Evolutionary conservation across 2,329 filamentous ascomycete species (phyloP), one percentile per base, ranked within the genome.

Genomic region (Curvularia spicifera): DNA sequence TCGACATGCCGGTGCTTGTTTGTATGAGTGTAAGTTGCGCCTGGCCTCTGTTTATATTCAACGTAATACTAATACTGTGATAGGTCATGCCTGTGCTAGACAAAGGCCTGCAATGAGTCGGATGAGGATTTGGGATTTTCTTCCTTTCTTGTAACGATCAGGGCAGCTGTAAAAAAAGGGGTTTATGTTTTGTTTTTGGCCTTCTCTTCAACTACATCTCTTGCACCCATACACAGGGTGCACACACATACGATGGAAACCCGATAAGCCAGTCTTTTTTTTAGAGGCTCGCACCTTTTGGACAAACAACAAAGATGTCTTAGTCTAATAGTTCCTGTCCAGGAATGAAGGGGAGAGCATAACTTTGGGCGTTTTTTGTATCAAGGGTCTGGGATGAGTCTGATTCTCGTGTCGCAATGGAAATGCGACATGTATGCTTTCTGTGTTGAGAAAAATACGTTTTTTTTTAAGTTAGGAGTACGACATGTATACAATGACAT

Each of bases 1-100:
- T 98, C 80, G 94, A 98, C 80, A 97, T 98, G 78, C 95, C 95
- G 22, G 97, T 97, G 92, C 84, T 98, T 80, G 96, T 98, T 77
- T 91, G 97, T 72, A 94, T 98, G 82, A 97, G 97, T 81, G 95
- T 97, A 78, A 89, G 93, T 89, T 29, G n/a, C n/a, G 15, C 5
- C 8, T 1, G n/a, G 18, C 6, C 10, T 8, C 43, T 45, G 1
- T 33, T 10, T 53, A 39, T 15, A 9, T 35, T 50, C 24, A 47
- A 37, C 10, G 18, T 26, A 44, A 20, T 59, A 46, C 60, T 70
- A 54, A 68, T 20, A 2, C 5, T 9, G 2, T 1, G 12, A 12
- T 33, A 74, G 72, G 67, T 74, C 5, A 72, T 74, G 68, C 71
- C 71, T 20, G 70, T 75, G 13, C 61, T 75, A 4, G 67, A 70